Evolutionary conservation across 2,329 filamentous ascomycete genomes (phyloP).

Genomic region (Xenoacremonium recifei): DNA sequence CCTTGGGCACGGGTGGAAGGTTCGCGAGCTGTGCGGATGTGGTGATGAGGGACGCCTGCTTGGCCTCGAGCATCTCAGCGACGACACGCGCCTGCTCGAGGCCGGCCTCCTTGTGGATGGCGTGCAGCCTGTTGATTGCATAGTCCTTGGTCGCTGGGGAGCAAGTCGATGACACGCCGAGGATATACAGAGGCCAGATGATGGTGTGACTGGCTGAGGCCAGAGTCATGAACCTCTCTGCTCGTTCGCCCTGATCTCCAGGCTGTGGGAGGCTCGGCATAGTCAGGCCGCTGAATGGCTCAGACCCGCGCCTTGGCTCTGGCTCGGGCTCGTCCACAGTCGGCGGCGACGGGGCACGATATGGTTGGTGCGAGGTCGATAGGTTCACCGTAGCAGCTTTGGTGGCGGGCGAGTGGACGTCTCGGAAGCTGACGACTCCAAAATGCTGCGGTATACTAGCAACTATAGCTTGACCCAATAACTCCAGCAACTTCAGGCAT

Average conservation of each 20-base stretch:
- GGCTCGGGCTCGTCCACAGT: conserved; percentile 12
- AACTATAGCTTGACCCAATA: conserved; percentile 40
- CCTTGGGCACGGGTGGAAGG: conserved; percentile 27
- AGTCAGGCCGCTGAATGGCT: conserved; percentile 10
- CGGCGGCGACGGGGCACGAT: conserved; percentile 28
- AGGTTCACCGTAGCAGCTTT: conserved; percentile 22
- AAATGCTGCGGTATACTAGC: conserved; percentile 51
- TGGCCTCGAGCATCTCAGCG: conserved; percentile 40
- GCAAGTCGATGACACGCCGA: conserved; percentile 47
- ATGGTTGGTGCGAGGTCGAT: conserved; percentile 27
- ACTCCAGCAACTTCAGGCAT: conserved; percentile 36
- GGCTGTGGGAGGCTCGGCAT: conserved; percentile 38
- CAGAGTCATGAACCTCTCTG: conserved; percentile 47
- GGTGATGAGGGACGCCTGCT: conserved; percentile 12
- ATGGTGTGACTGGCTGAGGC: conserved; percentile 47
- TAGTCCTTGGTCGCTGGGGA: conserved; percentile 40
- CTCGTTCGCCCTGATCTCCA: conserved; percentile 32
- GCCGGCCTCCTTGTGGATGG: conserved; percentile 45
- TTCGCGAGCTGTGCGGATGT: conserved; percentile 10
- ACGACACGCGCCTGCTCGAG: conserved; percentile 44
- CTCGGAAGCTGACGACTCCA: conserved; percentile 43
- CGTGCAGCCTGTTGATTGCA: conserved; percentile 42
- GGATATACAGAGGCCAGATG: conserved; percentile 50
- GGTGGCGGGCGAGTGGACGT: conserved; percentile 26
- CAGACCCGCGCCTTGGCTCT: too few relatives aligned